Conservation (phyloP, 1,284 basidiomycete species). For the Pascua sp. region DNA sequence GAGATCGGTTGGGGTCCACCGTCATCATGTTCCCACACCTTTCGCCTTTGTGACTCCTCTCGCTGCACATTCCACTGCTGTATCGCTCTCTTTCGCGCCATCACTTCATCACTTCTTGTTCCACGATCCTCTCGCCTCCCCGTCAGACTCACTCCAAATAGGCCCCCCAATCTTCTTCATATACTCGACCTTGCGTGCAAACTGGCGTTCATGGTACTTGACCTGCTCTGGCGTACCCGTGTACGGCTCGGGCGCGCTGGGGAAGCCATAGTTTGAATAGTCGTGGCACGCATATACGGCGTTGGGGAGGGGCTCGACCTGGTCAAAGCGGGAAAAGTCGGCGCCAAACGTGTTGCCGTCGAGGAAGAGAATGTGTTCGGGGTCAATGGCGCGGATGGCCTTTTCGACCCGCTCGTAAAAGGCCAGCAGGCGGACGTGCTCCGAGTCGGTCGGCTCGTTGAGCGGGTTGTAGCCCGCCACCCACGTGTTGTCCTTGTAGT, state of each 20-base stretch:
- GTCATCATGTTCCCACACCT: too few species aligned
- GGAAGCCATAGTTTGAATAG: constrained; percentile 64
- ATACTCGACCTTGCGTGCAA: constrained; percentile 57
- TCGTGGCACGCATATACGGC: constrained; percentile 66
- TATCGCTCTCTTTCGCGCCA: too few species aligned
- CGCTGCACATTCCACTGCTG: too few species aligned
- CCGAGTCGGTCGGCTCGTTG: constrained; percentile 67
- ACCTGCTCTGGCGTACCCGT: constrained; percentile 55
- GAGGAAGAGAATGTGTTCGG: constrained; percentile 56
- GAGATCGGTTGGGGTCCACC: too few species aligned
- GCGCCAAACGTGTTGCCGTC: constrained; percentile 66
- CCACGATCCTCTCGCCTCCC: constrained; percentile 4
- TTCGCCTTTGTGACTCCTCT: too few species aligned
- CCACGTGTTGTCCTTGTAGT: constrained; percentile 67
- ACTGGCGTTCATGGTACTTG: constrained; percentile 49
- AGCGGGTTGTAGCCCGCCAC: constrained; percentile 63
- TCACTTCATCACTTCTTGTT: too few species aligned
- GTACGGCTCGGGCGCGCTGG: constrained; percentile 57
- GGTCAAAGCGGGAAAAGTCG: constrained; percentile 68
- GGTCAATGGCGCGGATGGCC: constrained; percentile 65
- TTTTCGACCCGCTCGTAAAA: constrained; percentile 64
- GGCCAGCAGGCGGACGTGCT: constrained; percentile 52
- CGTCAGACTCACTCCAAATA: constrained; percentile 18
- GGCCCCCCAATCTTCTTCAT: constrained; percentile 19
- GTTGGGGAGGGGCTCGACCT: constrained; percentile 43